These are phyloP conservation scores for Atractiella rhizophila DNA, from an alignment of 768 basidiomycete species.

Conservation along the genomic window DNA sequence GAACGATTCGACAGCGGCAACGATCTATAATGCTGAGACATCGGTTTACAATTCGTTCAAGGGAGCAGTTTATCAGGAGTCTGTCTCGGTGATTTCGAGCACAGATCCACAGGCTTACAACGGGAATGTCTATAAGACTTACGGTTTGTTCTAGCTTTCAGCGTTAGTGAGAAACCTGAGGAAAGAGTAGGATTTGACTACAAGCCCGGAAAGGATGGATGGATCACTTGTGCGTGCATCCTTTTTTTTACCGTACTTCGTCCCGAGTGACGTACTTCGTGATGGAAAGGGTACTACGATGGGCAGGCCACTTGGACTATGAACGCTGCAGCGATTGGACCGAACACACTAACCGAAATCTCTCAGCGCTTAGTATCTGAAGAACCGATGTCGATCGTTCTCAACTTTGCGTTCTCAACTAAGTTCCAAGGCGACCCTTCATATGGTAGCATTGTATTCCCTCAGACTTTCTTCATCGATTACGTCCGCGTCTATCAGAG, in stretches of 20 bases:
- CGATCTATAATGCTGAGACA: conserved; percentile 28
- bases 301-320: conserved; percentile 46
- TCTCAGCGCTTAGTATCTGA: conserved; percentile 46
- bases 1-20: conserved; percentile 30
- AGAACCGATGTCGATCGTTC: conserved; percentile 49
- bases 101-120: conserved; percentile 9
- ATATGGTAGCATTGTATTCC: conserved; percentile 46
- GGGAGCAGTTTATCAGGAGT: conserved; percentile 12
- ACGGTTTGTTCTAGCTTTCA: conserved; percentile 8
- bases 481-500: conserved; percentile 24
- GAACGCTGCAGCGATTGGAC: conserved; percentile 37
- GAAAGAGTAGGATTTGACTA: conserved; percentile 14
- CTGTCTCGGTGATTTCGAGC: conserved; percentile 9
- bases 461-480: conserved; percentile 25
- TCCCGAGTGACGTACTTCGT: no score
- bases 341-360: conserved; percentile 36
- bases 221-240: no score
- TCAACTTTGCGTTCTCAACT: conserved; percentile 39
- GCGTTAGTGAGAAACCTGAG: conserved; percentile 8
- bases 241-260: no score
- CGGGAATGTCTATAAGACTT: conserved; percentile 9
- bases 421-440: conserved; percentile 44
- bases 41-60: not conserved
- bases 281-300: conserved; percentile 45
- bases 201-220: conserved; percentile 11